Percentiles rank a stretch among this genome's conserved stretches.
Conservation (phyloP, 345 rosid genomes). For the Hypericum perforatum region DNA sequence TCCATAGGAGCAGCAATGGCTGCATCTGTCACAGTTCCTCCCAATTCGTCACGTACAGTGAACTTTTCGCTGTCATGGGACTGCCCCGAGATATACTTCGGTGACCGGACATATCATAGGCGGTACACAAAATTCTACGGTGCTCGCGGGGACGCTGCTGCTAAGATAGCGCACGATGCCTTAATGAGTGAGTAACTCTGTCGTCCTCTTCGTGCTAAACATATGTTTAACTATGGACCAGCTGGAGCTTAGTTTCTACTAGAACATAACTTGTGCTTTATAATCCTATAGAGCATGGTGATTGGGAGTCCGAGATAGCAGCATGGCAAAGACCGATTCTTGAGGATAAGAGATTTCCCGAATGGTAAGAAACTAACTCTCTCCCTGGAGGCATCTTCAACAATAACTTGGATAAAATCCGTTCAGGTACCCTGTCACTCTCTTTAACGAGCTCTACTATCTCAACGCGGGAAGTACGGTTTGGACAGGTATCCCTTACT, state of each 20-base stretch:
- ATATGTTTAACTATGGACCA: background rate
- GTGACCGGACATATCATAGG: constrained; percentile 68
- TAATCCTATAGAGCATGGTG: constrained; percentile 47
- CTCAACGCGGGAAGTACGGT: constrained; percentile 84
- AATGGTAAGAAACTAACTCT: constrained; percentile 42
- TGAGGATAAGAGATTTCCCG: constrained; percentile 84
- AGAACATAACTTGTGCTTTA: constrained; percentile 5
- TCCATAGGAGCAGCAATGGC: constrained; percentile 93
- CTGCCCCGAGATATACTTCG: constrained; percentile 72
- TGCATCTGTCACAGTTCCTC: constrained; percentile 53
- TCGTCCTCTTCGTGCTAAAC: background rate
- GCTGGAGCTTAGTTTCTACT: background rate
- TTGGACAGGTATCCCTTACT: constrained; percentile 57
- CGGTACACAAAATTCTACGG: constrained; percentile 84
- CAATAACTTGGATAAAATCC: constrained; percentile 6
- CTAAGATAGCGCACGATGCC: constrained; percentile 74
- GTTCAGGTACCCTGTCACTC: constrained; percentile 75
- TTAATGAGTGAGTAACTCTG: constrained; percentile 42
- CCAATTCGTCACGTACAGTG: constrained; percentile 39
- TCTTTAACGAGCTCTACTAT: constrained; percentile 90
- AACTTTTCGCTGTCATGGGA: constrained; percentile 92
- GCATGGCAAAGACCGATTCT: constrained; percentile 88
- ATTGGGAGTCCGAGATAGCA: constrained; percentile 76
- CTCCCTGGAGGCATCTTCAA: constrained; percentile 3
- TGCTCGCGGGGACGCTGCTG: constrained; percentile 58